phyloP scores from a whole-genome alignment of 2,329 filamentous ascomycete genomes.

The Diaporthe nobilis region DNA sequence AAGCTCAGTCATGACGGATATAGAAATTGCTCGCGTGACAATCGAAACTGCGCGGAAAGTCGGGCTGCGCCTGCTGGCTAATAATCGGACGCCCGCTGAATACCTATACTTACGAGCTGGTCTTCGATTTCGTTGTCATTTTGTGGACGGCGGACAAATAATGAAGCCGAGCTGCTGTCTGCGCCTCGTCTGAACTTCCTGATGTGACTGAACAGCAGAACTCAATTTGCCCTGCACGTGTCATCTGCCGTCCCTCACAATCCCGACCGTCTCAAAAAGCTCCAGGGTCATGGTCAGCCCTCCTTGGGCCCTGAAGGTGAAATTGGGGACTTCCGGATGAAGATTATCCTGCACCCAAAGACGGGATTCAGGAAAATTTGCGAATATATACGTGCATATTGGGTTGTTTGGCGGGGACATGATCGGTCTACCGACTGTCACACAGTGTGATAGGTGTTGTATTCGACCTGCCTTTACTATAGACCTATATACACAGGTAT shows the following conservation, averaged over 20 bases:
- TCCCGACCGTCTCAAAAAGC: background rate
- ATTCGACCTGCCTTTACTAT: background rate
- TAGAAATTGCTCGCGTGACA: conserved; percentile 25
- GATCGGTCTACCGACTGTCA: background rate
- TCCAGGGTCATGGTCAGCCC: background rate
- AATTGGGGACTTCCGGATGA: background rate
- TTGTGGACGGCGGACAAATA: background rate
- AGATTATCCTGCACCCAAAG: background rate
- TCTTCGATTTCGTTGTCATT: background rate
- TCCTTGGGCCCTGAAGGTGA: background rate
- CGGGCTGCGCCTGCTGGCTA: background rate
- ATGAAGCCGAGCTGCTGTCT: background rate
- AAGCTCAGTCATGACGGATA: conserved; percentile 4
- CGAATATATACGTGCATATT: background rate
- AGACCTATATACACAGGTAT: background rate
- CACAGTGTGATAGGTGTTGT: background rate
- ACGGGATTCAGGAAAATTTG: background rate
- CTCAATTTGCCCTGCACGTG: background rate
- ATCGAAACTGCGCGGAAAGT: background rate
- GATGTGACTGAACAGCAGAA: background rate
- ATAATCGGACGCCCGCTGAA: background rate
- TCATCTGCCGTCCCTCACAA: background rate
- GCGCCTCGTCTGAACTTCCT: background rate
- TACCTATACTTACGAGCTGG: background rate
- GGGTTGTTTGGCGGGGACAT: background rate